Conservation (phyloP, 2,329 filamentous ascomycete genomes). For the Penicillium crustosum region DNA sequence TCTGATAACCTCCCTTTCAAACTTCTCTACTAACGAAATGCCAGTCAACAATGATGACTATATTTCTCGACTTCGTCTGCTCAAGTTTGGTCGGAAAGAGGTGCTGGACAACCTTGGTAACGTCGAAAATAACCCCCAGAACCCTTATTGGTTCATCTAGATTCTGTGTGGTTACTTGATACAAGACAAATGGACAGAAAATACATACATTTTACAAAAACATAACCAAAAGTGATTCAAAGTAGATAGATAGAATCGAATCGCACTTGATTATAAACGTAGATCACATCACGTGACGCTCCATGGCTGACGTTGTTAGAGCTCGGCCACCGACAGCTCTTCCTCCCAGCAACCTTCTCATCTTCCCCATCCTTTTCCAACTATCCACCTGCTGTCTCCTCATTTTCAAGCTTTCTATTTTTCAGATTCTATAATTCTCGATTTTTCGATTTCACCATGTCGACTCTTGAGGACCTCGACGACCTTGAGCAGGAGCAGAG, state of each 20-base stretch:
- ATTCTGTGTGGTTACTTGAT: neutral
- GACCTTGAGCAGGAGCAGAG: slow-evolving; percentile 78
- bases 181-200: neutral
- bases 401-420: neutral
- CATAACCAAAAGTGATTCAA: neutral
- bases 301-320: slow-evolving; percentile 38
- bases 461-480: slow-evolving; percentile 88
- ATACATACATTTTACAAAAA: neutral
- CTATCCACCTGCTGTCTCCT: slow-evolving; percentile 5
- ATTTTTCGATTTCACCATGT: slow-evolving; percentile 56
- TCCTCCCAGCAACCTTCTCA: slow-evolving; percentile 24
- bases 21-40: neutral
- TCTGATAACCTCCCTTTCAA: neutral
- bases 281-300: slow-evolving; percentile 31
- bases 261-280: slow-evolving; percentile 12
- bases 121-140: neutral
- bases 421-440: slow-evolving; percentile 12
- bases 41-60: slow-evolving; percentile 79
- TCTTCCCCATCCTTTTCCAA: slow-evolving; percentile 13
- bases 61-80: slow-evolving; percentile 71
- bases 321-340: slow-evolving; percentile 32
- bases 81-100: slow-evolving; percentile 56
- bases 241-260: neutral
- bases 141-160: slow-evolving; percentile 17
- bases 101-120: slow-evolving; percentile 37